Evolutionary conservation across 2,329 filamentous ascomycete species (phyloP), one percentile per base, ranked within the genome.

Genomic region (Ceratocystis destructans): DNA sequence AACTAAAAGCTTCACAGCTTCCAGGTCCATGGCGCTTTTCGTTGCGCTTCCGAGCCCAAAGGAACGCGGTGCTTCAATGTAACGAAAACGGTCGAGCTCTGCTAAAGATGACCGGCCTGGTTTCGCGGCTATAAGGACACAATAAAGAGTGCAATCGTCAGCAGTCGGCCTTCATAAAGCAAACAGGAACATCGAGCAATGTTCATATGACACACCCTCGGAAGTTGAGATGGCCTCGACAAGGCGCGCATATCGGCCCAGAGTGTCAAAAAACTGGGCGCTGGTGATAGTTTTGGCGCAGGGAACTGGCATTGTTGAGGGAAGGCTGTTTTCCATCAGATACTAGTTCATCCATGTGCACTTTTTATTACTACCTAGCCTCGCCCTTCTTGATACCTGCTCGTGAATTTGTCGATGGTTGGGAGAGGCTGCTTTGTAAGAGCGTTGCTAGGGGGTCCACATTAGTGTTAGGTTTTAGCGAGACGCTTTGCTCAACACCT

Each of bases 81-180:
- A 86, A 66, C 87, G 82, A 70, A 82, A 83, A 1, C 76, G 69
- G 69, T 89, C 87, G 22, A 90, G 78, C 62, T 83, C 78, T 33
- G 76, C 71, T 5, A 89, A 77, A 1, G 79, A 77, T 71, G 76
- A 77, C 68, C 82, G 79, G 41, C 79, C 79, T 2, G 73, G 68
- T 69, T 83, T 83, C 69, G 73, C 79, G 81, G 48, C 63, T 65
- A 55, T 2, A 2, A 31, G 37, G 28, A 37, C 7, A 31, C 12
- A 41, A 63, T 8, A 37, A 59, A n/a, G 5, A 59, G n/a, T 20
- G 31, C 31, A 33, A 33, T 7, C 4, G 55, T 59, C 17, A 59
- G 55, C n/a, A 31, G n/a, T 33, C 8, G 20, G 33, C 44, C 37
- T 28, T 65, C 22, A 59, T 61, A 50, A 31, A 37, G 50, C 20